Percentiles rank a stretch among this genome's conserved stretches.
These are phyloP conservation scores for Trichoderma lentiforme DNA, from an alignment of 2,329 filamentous ascomycete genomes.

Conservation along the genomic window DNA sequence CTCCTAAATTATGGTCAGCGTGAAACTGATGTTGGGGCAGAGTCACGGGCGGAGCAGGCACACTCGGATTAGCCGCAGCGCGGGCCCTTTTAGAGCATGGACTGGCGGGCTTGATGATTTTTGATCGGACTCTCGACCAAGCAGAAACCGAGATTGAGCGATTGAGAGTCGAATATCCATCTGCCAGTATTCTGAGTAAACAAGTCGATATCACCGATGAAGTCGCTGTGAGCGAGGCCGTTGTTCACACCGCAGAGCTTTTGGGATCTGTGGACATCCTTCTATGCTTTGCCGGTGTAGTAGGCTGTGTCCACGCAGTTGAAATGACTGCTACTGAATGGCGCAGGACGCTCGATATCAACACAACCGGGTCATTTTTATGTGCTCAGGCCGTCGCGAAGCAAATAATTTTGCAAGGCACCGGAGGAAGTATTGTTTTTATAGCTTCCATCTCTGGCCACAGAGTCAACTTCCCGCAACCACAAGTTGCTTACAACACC, in stretches of 20 bases:
- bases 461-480: constrained; percentile 67
- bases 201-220: neutral
- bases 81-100: constrained; percentile 69
- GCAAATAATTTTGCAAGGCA: constrained; percentile 49
- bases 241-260: neutral
- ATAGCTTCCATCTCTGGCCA: constrained; percentile 67
- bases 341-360: constrained; percentile 66
- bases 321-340: constrained; percentile 47
- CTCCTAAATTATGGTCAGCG: neutral
- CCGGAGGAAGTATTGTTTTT: constrained; percentile 61
- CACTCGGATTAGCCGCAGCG: constrained; percentile 46
- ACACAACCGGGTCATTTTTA: constrained; percentile 53
- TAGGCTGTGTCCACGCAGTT: constrained; percentile 57
- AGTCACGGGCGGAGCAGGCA: constrained; percentile 1
- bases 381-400: neutral
- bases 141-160: constrained; percentile 17
- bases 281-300: constrained; percentile 55
- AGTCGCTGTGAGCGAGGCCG: neutral
- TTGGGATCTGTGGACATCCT: constrained; percentile 25
- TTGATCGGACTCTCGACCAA: constrained; percentile 52
- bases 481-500: constrained; percentile 69
- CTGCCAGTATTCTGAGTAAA: neutral
- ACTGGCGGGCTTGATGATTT: constrained; percentile 54
- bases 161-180: neutral
- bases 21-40: neutral